Base-by-base conservation (phyloP, 306 rosid species). In the Castanea mollissima region DNA sequence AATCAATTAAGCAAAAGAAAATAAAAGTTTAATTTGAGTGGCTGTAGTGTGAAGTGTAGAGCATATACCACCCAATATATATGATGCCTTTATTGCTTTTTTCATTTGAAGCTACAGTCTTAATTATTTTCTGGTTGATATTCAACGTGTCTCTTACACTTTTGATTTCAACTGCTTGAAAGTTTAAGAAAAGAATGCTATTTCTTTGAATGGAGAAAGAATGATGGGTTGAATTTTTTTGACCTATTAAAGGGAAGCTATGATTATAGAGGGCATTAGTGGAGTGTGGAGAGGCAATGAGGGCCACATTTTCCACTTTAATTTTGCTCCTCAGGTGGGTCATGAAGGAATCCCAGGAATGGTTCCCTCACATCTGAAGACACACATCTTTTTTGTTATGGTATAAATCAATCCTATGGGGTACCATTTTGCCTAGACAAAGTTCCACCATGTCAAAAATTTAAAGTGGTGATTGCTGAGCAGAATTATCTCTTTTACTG, bases 281-380 rank as follows among this genome's bases (percentile, higher is more conserved):
- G 78, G 83, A 62, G 74, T 56, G 83, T 51, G 25, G 68, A 16
- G 65, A 32, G 60, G 71, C 25, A 3, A 9, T 63, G 74, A 76
- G 71, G 74, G 60, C 75, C 78, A 79, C 65, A 12, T 19, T 31
- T 73, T 55, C 78, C 46, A 73, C 78, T 73, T 80, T 74, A 55
- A 41, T 34, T 32, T 55, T 73, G 57, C 46, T 79, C 57, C 83
- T 64, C 74, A 52, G 67, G 58, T 71, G 62, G 73, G 51, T 18
- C 27, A 41, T 27, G 20, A 70, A 16, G 35, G 82, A 78, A 78
- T 71, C 76, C 74, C 70, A 71, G 68, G 59, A 34, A 77, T 82
- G 68, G 59, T 83, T 74, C 41, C 65, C 74, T 25, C 46, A 67
- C 32, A 51, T 51, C 74, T 35, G 82, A 56, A 19, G 79, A 78